These are phyloP conservation scores for Ogataea saltuana DNA, from an alignment of 805 yeast species.

Conservation along the genomic window DNA sequence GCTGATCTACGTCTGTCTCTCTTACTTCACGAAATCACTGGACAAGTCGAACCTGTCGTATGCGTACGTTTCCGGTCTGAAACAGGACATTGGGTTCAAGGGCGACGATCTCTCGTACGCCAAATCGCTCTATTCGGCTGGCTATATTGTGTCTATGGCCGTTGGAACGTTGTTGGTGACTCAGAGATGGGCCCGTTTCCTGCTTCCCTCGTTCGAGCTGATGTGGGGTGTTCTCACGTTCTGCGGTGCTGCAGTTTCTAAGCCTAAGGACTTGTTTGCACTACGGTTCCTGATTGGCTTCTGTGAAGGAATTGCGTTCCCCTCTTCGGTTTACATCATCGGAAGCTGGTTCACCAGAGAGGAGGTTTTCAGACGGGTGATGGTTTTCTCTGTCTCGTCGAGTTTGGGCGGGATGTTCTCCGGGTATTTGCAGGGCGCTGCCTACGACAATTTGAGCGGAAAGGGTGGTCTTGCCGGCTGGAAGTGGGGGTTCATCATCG, in stretches of 20 bases:
- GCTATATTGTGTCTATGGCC: conserved; percentile 32
- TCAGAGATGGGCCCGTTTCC: conserved; percentile 26
- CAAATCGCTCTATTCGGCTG: conserved; percentile 41
- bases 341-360: conserved; percentile 45
- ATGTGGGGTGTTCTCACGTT: conserved; percentile 34
- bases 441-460: conserved; percentile 42
- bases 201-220: conserved; percentile 28
- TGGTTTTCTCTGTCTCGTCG: conserved; percentile 42
- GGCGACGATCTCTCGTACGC: conserved; percentile 44
- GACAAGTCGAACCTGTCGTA: conserved; percentile 63
- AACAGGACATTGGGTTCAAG: conserved; percentile 53
- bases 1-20: conserved; percentile 46
- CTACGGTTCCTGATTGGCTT: conserved; percentile 45
- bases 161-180: conserved; percentile 27
- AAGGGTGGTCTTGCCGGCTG: conserved; percentile 56
- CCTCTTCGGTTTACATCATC: conserved; percentile 41
- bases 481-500: conserved; percentile 70
- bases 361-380: conserved; percentile 44
- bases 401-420: conserved; percentile 44
- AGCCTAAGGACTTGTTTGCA: conserved; percentile 40
- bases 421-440: conserved; percentile 47
- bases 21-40: conserved; percentile 69
- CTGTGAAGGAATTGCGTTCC: conserved; percentile 45
- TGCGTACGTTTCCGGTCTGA: conserved; percentile 68
- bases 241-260: conserved; percentile 29